Conservation (phyloP, 2,329 filamentous ascomycete species). For the Ascosphaera aggregata region DNA sequence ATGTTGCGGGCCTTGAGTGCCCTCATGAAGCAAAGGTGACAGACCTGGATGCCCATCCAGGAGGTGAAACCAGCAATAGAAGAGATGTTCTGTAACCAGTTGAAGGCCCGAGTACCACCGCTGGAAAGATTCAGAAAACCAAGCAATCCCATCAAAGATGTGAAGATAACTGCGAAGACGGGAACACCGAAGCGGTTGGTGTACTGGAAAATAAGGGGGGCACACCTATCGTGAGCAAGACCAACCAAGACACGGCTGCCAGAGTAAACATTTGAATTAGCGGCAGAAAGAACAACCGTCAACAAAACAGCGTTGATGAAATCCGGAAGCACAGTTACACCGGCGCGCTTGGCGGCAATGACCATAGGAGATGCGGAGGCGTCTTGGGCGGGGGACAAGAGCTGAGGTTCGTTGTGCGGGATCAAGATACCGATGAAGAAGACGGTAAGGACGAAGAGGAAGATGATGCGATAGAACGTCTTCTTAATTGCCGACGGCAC, state of each 20-base stretch:
- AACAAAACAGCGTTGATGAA: constrained; percentile 21
- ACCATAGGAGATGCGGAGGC: constrained; percentile 20
- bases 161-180: constrained; percentile 21
- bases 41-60: constrained; percentile 20
- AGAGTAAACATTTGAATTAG: constrained; percentile 19
- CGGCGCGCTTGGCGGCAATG: constrained; percentile 17
- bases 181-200: constrained; percentile 22
- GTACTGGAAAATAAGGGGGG: constrained; percentile 19
- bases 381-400: constrained; percentile 17
- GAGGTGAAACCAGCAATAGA: constrained; percentile 16
- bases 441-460: constrained; percentile 24
- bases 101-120: constrained; percentile 36
- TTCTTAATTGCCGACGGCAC: constrained; percentile 50
- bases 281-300: constrained; percentile 20
- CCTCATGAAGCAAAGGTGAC: constrained; percentile 42
- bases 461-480: constrained; percentile 53
- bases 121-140: constrained; percentile 46
- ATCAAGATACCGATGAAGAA: constrained; percentile 51
- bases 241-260: constrained; percentile 46
- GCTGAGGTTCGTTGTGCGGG: constrained; percentile 33
- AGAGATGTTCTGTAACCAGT: constrained; percentile 14
- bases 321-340: constrained; percentile 16
- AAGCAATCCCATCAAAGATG: constrained; percentile 33
- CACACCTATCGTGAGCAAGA: constrained; percentile 27
- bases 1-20: constrained; percentile 33